These are phyloP conservation scores for Spergularia marina DNA, from an alignment of 148 eudicot genomes.

Conservation along the genomic window DNA sequence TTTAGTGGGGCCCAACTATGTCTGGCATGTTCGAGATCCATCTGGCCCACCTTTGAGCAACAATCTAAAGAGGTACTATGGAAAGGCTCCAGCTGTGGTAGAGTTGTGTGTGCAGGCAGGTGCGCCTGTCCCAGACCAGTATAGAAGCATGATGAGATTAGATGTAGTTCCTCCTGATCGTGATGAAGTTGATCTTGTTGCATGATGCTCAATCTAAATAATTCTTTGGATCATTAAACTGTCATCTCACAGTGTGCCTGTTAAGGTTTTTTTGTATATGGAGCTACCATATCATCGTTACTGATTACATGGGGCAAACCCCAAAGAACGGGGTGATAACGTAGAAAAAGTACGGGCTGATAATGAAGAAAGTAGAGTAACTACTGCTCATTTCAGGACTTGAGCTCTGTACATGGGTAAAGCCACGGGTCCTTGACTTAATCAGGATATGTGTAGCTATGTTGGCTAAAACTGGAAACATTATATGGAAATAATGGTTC, in stretches of 20 bases:
- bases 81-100: constrained; percentile 65
- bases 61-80: constrained; percentile 50
- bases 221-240: neutral
- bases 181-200: constrained; percentile 72
- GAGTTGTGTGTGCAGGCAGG: constrained; percentile 71
- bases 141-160: constrained; percentile 60
- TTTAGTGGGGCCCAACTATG: constrained; percentile 63
- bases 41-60: constrained; percentile 43
- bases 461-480: no score
- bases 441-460: no score
- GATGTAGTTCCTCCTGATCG: constrained; percentile 67
- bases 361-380: no score
- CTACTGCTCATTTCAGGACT: no score
- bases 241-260: constrained; percentile 5
- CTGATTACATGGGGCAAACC: neutral
- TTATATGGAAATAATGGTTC: no score
- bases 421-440: neutral
- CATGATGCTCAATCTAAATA: constrained; percentile 27
- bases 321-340: neutral
- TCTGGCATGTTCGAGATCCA: constrained; percentile 55
- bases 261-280: neutral
- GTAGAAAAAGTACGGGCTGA: neutral
- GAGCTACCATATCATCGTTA: neutral
- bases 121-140: constrained; percentile 50
- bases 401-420: no score